Evolutionary conservation across 148 eudicot species (phyloP).

Genomic region (Polygonum maritimum): DNA sequence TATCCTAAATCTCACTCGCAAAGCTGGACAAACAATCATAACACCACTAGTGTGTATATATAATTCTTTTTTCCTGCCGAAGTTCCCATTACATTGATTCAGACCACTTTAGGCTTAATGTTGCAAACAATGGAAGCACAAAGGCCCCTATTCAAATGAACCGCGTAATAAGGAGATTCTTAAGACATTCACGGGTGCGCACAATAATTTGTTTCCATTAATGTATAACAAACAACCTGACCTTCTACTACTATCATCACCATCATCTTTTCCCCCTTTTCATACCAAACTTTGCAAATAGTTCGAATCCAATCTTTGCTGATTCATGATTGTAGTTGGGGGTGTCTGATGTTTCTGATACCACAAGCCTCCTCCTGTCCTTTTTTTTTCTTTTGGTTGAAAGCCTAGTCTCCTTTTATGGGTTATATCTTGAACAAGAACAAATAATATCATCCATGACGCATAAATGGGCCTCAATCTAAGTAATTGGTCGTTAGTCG

Average conservation of each 20-base stretch:
- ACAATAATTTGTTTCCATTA: background rate
- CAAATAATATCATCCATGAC: background rate
- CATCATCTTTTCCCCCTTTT: background rate
- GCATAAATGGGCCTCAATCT: background rate
- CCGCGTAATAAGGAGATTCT: background rate
- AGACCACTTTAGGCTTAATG: conserved; percentile 5
- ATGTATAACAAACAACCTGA: background rate
- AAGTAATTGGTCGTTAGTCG: background rate
- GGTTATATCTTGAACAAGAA: background rate
- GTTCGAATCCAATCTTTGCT: background rate
- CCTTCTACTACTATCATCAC: too few relatives aligned
- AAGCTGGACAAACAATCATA: too few relatives aligned
- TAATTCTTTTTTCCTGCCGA: background rate
- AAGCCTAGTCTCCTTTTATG: background rate
- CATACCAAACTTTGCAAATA: background rate
- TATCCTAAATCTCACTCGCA: too few relatives aligned
- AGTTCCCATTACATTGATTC: background rate
- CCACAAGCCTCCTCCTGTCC: background rate
- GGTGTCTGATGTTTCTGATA: background rate
- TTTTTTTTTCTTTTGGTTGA: too few relatives aligned
- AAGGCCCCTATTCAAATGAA: background rate
- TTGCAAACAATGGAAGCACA: conserved; percentile 4
- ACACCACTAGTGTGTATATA: too few relatives aligned
- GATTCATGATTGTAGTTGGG: background rate
- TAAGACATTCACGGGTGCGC: background rate